phyloP scores from a whole-genome alignment of 2,329 filamentous ascomycete species.

The Phialophora verrucosa region DNA sequence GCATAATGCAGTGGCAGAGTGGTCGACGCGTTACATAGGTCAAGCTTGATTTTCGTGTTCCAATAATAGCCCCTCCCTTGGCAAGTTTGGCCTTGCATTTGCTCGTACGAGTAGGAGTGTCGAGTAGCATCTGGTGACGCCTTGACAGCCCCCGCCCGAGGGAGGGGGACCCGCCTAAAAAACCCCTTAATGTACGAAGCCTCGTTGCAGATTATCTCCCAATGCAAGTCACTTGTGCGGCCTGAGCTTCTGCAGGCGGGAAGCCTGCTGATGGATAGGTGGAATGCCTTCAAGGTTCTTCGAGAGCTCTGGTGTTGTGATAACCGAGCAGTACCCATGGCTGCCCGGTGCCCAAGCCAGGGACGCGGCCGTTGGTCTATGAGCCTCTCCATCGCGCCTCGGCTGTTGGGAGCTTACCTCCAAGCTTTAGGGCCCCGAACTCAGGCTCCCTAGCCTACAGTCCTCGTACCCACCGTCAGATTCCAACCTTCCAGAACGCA shows the following conservation, averaged over 20 bases:
- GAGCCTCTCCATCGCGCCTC: not conserved
- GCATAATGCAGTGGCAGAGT: not conserved
- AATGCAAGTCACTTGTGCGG: not conserved
- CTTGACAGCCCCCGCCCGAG: too few relatives aligned
- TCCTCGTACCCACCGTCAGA: not conserved
- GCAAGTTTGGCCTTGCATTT: not conserved
- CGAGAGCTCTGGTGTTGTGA: not conserved
- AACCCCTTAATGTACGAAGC: not conserved
- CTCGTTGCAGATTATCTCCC: not conserved
- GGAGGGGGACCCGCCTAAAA: not conserved
- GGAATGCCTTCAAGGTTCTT: not conserved
- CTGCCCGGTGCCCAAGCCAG: not conserved
- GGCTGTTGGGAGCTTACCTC: not conserved
- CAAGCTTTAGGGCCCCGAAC: not conserved
- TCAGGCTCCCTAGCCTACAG: not conserved
- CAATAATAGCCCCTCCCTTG: constrained; percentile 9
- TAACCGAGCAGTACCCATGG: not conserved
- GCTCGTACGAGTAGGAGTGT: not conserved
- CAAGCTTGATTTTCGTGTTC: constrained; percentile 2
- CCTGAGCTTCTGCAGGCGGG: not conserved
- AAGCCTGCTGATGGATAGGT: not conserved
- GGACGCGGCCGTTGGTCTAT: not conserved
- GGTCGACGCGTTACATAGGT: not conserved
- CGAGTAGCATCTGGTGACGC: not conserved
- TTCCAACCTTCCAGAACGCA: not conserved